phyloP scores from a whole-genome alignment of 495 filamentous ascomycete species.

The Alectoria sarmentosa region DNA sequence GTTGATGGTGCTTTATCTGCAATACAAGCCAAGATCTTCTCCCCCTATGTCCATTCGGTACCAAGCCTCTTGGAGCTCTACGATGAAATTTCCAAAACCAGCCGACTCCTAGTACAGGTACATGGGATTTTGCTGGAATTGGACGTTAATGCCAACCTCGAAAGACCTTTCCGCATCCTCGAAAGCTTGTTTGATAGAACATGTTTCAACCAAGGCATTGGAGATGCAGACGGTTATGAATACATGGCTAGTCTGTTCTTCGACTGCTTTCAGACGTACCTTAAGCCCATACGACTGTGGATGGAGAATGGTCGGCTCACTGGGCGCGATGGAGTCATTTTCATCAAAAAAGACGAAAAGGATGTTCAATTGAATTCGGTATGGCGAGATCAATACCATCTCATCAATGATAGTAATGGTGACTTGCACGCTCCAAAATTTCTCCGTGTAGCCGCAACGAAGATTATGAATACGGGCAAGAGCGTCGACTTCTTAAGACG shows the following conservation, averaged over 20 bases:
- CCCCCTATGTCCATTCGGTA: conserved; percentile 28
- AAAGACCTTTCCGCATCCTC: conserved; percentile 51
- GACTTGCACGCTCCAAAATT: conserved; percentile 63
- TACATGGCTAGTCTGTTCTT: conserved; percentile 66
- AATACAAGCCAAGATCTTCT: conserved; percentile 40
- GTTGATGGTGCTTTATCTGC: conserved; percentile 42
- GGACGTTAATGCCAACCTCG: conserved; percentile 20
- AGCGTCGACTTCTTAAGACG: conserved; percentile 74
- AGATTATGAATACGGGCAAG: conserved; percentile 81
- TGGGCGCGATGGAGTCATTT: conserved; percentile 59
- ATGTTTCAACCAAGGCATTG: conserved; percentile 61
- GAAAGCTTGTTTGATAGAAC: conserved; percentile 66
- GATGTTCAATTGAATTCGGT: conserved; percentile 55
- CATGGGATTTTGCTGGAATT: conserved; percentile 37
- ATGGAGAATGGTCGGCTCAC: conserved; percentile 72
- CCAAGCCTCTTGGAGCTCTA: conserved; percentile 56
- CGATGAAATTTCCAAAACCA: conserved; percentile 47
- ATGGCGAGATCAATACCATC: conserved; percentile 69
- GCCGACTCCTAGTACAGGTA: conserved; percentile 50
- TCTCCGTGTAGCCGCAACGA: conserved; percentile 55
- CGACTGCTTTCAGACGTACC: conserved; percentile 74
- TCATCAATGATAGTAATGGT: conserved; percentile 49
- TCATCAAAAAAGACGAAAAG: conserved; percentile 53
- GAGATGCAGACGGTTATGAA: conserved; percentile 50
- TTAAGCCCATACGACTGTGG: conserved; percentile 73